Percentiles rank a stretch among this genome's conserved stretches.
phyloP scores from a whole-genome alignment of 805 yeast genomes.

The Lipomyces spencermartinsiae region DNA sequence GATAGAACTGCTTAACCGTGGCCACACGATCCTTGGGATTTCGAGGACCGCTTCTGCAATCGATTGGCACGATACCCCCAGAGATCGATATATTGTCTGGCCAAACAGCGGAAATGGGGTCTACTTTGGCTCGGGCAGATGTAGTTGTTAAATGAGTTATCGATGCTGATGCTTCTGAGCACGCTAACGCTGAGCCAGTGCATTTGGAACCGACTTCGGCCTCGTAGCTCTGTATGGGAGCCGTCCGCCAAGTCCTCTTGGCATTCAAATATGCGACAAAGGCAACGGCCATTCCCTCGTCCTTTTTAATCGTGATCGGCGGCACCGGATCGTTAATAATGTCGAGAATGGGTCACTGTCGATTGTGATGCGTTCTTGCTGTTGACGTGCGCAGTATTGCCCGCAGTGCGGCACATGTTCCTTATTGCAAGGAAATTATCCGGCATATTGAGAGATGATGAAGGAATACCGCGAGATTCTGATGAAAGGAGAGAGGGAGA shows the following conservation, averaged over 20 bases:
- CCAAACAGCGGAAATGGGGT: conserved; percentile 9
- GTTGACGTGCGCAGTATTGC: conserved; percentile 16
- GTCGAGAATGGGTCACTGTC: conserved; percentile 14
- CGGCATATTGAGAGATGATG: too few relatives aligned
- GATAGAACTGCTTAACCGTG: conserved; percentile 22
- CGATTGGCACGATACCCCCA: conserved; percentile 1
- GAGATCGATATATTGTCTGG: conserved; percentile 1
- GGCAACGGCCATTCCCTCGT: neutral
- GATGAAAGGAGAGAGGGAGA: neutral
- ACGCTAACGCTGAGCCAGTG: neutral
- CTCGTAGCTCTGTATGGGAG: conserved; percentile 17
- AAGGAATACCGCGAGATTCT: too few relatives aligned
- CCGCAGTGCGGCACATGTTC: conserved; percentile 4
- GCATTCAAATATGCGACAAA: conserved; percentile 20
- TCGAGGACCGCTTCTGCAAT: conserved; percentile 9
- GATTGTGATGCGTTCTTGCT: conserved; percentile 16
- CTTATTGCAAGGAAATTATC: too few relatives aligned
- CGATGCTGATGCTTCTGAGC: neutral
- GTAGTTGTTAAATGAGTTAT: conserved; percentile 17
- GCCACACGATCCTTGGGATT: conserved; percentile 20
- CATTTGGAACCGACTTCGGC: conserved; percentile 7
- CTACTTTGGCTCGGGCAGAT: conserved; percentile 2
- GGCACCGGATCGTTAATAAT: conserved; percentile 13
- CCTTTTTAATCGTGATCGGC: conserved; percentile 19
- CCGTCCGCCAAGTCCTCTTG: conserved; percentile 10